Base-by-base conservation (phyloP, 805 yeast genomes). In the Lipomyces mesembrius region DNA sequence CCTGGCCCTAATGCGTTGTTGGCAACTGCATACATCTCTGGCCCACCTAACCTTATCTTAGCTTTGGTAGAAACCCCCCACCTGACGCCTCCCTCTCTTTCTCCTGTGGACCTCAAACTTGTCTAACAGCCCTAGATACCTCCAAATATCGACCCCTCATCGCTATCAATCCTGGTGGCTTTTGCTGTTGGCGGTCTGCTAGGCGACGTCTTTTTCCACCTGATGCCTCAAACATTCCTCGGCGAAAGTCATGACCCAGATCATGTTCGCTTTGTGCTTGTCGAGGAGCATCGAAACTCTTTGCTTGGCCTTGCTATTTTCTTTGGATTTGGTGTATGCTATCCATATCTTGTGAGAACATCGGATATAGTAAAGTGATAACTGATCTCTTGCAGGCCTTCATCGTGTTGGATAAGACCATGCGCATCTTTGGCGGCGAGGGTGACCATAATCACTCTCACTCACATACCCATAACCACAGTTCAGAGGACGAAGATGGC, bases 151-250 rank as follows among this genome's bases (percentile, higher is more conserved):
- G 78, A 83, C 59, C 85, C 87, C 0, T 70, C 83, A 1, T 78
- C 81, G 39, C 77, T 88, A 49, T 80, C 86, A 9, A 74, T 84
- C 32, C 76, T 89, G 63, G 90, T 89, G 0, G 81, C 91, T 57
- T 89, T 90, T 78, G 93, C 94, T 14, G 83, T 87, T 59, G 95
- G 95, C 57, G 90, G 93, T 0, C 78, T 90, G 51, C 77, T 90
- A 46, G 94, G 94, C 57, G 94, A 89, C 74, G 86, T 89, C 1
- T 88, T 90, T 69, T 75, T 89, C 56, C 95, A 90, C 76, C 74
- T 90, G 66, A 77, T 90, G 58, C 95, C 95, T 2, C 90, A 88
- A 73, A 84, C 87, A 0, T 88, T 87, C 70, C 78, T 83, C 8
- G 87, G 88, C 12, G 86, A 85, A 65, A 72, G 78, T 56, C 84